Evolutionary conservation across 306 rosid species (phyloP).

Genomic region (Ziziphus jujuba): DNA sequence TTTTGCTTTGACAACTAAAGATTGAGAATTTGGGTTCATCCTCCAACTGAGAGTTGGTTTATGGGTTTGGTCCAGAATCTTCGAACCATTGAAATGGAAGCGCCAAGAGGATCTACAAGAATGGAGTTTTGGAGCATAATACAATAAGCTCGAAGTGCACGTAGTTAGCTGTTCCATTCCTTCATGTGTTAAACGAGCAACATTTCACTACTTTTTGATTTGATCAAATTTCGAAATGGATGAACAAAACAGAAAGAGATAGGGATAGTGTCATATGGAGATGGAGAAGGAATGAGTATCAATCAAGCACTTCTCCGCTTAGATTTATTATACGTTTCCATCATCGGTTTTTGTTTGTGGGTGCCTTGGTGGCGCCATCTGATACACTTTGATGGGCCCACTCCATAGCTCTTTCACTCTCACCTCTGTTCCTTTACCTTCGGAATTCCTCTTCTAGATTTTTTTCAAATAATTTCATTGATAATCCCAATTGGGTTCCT

Average conservation of each 20-base stretch:
- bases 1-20: conserved; percentile 9
- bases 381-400: too few species aligned
- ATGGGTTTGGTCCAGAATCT: neutral
- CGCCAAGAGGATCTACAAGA: neutral
- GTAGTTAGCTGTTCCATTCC: conserved; percentile 5
- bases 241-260: neutral
- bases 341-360: too few species aligned
- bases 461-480: too few species aligned
- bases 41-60: neutral
- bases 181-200: neutral
- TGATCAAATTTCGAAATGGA: neutral
- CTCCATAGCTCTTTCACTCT: too few species aligned
- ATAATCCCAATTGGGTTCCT: too few species aligned
- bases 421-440: too few species aligned
- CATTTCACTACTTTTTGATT: too few species aligned
- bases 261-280: neutral
- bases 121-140: neutral
- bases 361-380: too few species aligned
- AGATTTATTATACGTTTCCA: too few species aligned
- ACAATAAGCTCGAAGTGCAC: neutral
- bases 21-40: neutral
- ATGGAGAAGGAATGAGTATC: too few species aligned
- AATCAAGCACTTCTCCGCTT: too few species aligned
- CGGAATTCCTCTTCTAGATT: too few species aligned
- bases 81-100: neutral